Evolutionary conservation across 1,284 basidiomycete genomes (phyloP).

Genomic region (Trametes polyzona): DNA sequence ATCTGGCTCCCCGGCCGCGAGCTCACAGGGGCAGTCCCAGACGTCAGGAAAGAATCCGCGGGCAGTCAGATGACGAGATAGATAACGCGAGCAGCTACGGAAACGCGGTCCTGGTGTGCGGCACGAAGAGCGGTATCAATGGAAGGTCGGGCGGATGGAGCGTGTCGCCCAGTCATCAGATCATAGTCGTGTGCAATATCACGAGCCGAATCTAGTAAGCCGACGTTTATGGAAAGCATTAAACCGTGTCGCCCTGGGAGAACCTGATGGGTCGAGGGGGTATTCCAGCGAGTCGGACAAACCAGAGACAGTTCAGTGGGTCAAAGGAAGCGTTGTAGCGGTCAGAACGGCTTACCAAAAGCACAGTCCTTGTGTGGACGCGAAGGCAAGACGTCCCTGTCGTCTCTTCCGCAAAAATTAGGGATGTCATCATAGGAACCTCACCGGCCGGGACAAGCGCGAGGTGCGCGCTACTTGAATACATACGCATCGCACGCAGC

Average conservation of each 20-base stretch:
- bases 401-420: neutral
- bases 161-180: conserved; percentile 33
- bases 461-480: conserved; percentile 6
- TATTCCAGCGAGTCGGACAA: neutral
- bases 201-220: conserved; percentile 31
- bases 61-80: conserved; percentile 36
- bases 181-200: conserved; percentile 36
- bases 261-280: conserved; percentile 12
- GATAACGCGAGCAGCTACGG: conserved; percentile 35
- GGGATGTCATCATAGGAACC: conserved; percentile 4
- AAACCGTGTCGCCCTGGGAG: conserved; percentile 30
- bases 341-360: conserved; percentile 11
- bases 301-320: neutral
- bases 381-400: neutral
- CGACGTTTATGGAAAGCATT: conserved; percentile 35
- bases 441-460: conserved; percentile 11
- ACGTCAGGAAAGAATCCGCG: conserved; percentile 19
- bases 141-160: conserved; percentile 23
- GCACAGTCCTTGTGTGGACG: neutral
- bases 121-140: conserved; percentile 26
- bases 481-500: conserved; percentile 6
- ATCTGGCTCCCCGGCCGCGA: conserved; percentile 11
- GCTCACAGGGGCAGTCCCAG: conserved; percentile 2
- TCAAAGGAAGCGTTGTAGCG: neutral
- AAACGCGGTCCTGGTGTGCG: conserved; percentile 29